phyloP scores from a whole-genome alignment of 2,329 filamentous ascomycete species.

The Neophaeococcomyces aloes region DNA sequence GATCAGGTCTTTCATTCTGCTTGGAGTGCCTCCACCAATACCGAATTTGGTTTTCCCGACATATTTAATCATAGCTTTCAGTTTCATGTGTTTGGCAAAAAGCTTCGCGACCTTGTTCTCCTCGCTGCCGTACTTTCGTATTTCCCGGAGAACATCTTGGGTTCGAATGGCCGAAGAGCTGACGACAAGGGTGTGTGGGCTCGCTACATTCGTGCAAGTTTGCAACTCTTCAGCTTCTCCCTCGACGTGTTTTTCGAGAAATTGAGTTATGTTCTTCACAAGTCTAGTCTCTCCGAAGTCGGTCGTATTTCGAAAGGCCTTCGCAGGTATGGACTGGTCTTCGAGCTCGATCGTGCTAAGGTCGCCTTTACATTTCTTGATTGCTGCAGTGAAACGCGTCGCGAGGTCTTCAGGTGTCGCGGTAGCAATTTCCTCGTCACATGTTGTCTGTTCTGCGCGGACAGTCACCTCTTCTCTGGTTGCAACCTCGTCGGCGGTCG shows the following conservation, averaged over 20 bases:
- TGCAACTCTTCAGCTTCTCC: slow-evolving; percentile 50
- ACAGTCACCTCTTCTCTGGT: background rate
- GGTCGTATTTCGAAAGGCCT: slow-evolving; percentile 68
- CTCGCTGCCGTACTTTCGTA: slow-evolving; percentile 29
- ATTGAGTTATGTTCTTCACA: slow-evolving; percentile 64
- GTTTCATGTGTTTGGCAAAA: slow-evolving; percentile 97
- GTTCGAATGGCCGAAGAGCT: slow-evolving; percentile 74
- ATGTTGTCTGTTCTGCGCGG: slow-evolving; percentile 45
- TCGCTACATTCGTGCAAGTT: slow-evolving; percentile 57
- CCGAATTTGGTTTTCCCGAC: slow-evolving; percentile 61
- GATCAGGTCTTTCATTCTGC: slow-evolving; percentile 68
- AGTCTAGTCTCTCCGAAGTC: slow-evolving; percentile 57
- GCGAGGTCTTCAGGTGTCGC: slow-evolving; percentile 78
- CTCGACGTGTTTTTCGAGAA: slow-evolving; percentile 54
- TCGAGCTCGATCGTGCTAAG: slow-evolving; percentile 74
- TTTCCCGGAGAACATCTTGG: slow-evolving; percentile 60
- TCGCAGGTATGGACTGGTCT: slow-evolving; percentile 71
- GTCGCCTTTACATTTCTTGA: slow-evolving; percentile 58
- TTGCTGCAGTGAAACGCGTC: slow-evolving; percentile 73
- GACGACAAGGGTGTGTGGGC: slow-evolving; percentile 82
- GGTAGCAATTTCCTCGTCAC: slow-evolving; percentile 64
- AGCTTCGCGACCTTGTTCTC: slow-evolving; percentile 73
- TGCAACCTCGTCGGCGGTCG: slow-evolving; percentile 3
- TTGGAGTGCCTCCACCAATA: slow-evolving; percentile 82
- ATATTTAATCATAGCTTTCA: slow-evolving; percentile 72